A percentile compares a stretch with the other conserved stretches of the same genome.
phyloP scores from a whole-genome alignment of 305 asterid genomes.

The Petunia hybrid region DNA sequence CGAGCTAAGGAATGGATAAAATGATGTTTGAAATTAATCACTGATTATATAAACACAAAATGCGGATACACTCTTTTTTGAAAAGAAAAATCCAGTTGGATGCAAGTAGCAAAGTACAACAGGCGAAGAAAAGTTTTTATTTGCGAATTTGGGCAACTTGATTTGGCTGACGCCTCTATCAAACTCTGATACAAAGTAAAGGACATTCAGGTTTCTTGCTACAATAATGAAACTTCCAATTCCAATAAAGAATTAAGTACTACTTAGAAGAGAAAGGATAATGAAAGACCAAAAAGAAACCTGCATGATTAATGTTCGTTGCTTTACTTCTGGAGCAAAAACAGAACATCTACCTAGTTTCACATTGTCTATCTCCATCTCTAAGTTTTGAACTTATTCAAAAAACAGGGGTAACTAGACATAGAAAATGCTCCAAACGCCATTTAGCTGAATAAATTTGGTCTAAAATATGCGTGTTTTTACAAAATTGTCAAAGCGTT shows the following conservation, averaged over 20 bases:
- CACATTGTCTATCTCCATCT: neutral
- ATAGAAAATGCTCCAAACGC: too few relatives aligned
- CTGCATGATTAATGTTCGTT: conserved; percentile 15
- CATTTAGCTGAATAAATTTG: too few relatives aligned
- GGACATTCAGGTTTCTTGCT: neutral
- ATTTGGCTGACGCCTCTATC: neutral
- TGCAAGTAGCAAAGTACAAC: too few relatives aligned
- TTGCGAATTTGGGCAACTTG: neutral
- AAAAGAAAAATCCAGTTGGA: neutral
- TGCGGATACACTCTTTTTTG: too few relatives aligned
- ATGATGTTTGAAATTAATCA: too few relatives aligned
- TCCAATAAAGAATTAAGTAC: neutral
- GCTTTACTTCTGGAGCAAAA: neutral
- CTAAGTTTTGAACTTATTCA: neutral
- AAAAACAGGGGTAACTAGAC: too few relatives aligned
- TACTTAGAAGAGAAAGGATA: neutral
- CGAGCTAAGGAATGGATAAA: too few relatives aligned
- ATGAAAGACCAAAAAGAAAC: neutral
- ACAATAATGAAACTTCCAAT: neutral
- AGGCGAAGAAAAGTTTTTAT: too few relatives aligned
- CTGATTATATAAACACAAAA: too few relatives aligned
- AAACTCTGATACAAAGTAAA: neutral
- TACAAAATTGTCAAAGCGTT: too few relatives aligned
- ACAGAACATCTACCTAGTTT: neutral
- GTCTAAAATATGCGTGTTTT: too few relatives aligned